Base-by-base conservation (phyloP, 768 basidiomycete species). In the Lepiota venenata region DNA sequence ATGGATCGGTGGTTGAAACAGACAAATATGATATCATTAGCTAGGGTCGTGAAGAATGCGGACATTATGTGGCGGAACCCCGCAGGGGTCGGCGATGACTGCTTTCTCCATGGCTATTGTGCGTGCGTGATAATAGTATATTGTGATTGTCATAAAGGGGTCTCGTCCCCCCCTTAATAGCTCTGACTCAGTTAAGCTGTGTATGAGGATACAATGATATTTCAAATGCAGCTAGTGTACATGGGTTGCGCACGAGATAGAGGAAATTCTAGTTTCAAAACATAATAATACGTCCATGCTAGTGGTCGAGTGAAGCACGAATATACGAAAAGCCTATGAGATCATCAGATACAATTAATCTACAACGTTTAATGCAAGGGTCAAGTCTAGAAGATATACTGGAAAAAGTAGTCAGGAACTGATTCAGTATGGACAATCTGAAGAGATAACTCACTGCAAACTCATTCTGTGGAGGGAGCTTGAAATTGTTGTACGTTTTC, bases 401-500 rank as follows among this genome's bases (percentile, higher is more conserved):
- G 41, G 35, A 50, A 36, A 56, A 32, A 25, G 18, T 35, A 47
- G 40, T 59, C 38, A 54, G 52, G 15, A 56, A 21, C 32, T n/a
- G 39, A 47, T 5, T 47, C 40, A 32, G 27, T 44, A 43, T 25
- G 32, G 32, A 32, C 8, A 32, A 32, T 14, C 10, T 40, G 29
- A 21, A 47, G 55, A 47, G 54, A 8, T 25, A 50, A 61, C 69
- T 63, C 61, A 69, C 66, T 47, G 64, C 56, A 55, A 63, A 69
- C 57, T 68, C 63, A 64, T 63, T 56, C 43, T 58, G 63, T 25
- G 65, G 50, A n/a, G 65, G 62, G 27, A 68, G 47, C 57, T 71
- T 73, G 55, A 69, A 70, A 16, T 62, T 60, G 35, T 63, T 63
- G 55, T 63, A 65, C 27, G 63, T 59, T 61, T 68, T 71, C 21